Conservation (phyloP, 768 basidiomycete genomes). For the Cubamyces sp. region DNA sequence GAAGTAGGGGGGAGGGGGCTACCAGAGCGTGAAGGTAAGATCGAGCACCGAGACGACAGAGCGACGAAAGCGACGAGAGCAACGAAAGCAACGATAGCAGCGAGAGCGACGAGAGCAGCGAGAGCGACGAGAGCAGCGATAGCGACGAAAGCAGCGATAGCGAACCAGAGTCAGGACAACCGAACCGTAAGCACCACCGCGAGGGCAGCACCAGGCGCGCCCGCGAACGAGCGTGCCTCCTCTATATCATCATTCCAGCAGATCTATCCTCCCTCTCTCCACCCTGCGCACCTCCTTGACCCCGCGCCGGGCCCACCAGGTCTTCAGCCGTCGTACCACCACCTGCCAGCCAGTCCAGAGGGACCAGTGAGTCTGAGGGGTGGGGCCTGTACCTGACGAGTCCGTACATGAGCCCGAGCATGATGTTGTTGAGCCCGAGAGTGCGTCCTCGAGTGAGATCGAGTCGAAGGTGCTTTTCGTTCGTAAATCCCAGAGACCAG, state of each 20-base stretch:
- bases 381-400: no score
- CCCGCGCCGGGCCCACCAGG: not conserved
- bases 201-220: not conserved
- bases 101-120: not conserved
- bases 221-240: not conserved
- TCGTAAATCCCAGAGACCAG: not conserved
- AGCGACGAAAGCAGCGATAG: not conserved
- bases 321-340: not conserved
- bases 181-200: not conserved
- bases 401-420: no score
- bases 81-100: not conserved
- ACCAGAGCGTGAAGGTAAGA: no score
- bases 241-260: not conserved
- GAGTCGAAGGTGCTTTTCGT: not conserved
- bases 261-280: not conserved
- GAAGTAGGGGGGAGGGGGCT: no score
- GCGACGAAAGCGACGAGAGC: not conserved
- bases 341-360: not conserved
- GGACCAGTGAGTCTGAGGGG: not conserved
- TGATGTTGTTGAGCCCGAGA: not conserved
- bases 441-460: not conserved
- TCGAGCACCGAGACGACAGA: not conserved
- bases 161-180: not conserved
- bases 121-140: not conserved
- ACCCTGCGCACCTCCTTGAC: not conserved